Conservation (phyloP, 768 basidiomycete genomes). For the Asterophora lycoperdoides region DNA sequence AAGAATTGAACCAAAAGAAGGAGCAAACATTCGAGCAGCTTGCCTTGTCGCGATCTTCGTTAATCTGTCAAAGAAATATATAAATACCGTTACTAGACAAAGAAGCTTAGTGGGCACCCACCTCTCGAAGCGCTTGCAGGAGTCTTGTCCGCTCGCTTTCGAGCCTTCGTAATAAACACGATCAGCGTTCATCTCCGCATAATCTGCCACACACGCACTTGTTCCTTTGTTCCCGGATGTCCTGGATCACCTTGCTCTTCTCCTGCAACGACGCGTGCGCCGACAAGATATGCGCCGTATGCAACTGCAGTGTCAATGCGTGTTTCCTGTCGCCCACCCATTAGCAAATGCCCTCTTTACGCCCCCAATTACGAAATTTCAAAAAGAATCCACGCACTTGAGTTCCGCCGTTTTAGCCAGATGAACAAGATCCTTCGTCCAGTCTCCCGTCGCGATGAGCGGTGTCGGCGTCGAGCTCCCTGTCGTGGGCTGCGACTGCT, state of each 20-base stretch:
- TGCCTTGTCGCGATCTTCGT: constrained; percentile 77
- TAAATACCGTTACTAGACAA: constrained; percentile 2
- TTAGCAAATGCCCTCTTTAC: background rate
- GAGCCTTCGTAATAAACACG: constrained; percentile 39
- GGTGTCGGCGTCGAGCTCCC: constrained; percentile 38
- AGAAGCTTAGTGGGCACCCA: constrained; percentile 24
- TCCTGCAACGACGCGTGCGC: constrained; percentile 77
- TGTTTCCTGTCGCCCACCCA: constrained; percentile 57
- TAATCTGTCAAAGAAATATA: constrained; percentile 43
- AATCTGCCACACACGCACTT: constrained; percentile 49
- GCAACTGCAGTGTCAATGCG: constrained; percentile 76
- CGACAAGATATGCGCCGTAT: constrained; percentile 83
- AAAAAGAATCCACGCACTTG: constrained; percentile 54
- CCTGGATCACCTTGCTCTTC: constrained; percentile 75
- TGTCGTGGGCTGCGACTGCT: constrained; percentile 25
- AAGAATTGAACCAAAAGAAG: background rate
- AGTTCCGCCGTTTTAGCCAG: constrained; percentile 85
- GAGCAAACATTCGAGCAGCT: constrained; percentile 9
- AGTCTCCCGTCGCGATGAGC: constrained; percentile 78
- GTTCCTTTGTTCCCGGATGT: constrained; percentile 80
- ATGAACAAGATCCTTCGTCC: constrained; percentile 83
- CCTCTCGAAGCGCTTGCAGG: constrained; percentile 66
- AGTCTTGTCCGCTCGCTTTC: constrained; percentile 73
- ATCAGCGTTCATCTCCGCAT: background rate
- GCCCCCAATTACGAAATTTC: background rate